These are phyloP conservation scores for Drechslerella coelobrocha DNA, from an alignment of 2,329 filamentous ascomycete genomes.

Conservation along the genomic window DNA sequence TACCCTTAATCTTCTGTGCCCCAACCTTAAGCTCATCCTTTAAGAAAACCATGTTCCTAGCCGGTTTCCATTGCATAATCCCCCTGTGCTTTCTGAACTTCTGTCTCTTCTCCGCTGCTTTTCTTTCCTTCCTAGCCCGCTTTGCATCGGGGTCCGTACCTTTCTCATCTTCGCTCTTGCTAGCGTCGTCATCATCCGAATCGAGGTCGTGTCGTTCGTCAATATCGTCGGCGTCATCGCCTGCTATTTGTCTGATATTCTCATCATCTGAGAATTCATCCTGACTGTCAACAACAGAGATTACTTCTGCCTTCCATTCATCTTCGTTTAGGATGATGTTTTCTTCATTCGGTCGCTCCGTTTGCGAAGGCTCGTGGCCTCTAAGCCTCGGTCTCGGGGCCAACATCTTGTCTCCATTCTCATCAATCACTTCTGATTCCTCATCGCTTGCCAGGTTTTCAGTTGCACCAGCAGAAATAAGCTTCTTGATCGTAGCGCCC, in stretches of 20 bases:
- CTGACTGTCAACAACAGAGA: conserved; percentile 52
- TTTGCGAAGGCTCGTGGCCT: conserved; percentile 61
- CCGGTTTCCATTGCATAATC: conserved; percentile 93
- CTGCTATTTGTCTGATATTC: conserved; percentile 50
- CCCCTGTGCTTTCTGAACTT: conserved; percentile 79
- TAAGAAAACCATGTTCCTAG: conserved; percentile 82
- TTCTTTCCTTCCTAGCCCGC: conserved; percentile 54
- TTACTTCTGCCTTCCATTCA: conserved; percentile 53
- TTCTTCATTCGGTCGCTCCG: conserved; percentile 54
- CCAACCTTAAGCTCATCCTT: conserved; percentile 83
- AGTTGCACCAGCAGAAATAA: conserved; percentile 82
- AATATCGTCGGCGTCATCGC: conserved; percentile 51
- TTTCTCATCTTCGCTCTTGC: conserved; percentile 54
- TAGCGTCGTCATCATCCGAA: conserved; percentile 56
- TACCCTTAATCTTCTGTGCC: conserved; percentile 75
- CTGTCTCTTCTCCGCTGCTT: conserved; percentile 62
- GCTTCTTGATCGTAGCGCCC: conserved; percentile 72
- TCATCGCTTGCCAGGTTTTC: conserved; percentile 80
- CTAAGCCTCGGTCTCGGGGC: conserved; percentile 72
- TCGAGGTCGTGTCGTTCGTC: conserved; percentile 53
- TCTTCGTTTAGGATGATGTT: conserved; percentile 38
- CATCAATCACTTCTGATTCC: conserved; percentile 73
- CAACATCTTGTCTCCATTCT: conserved; percentile 75
- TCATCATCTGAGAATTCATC: conserved; percentile 54
- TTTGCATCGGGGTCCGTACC: conserved; percentile 48